Base-by-base conservation (phyloP, 176 grass and related monocot genomes). In the Guadua angustifolia region DNA sequence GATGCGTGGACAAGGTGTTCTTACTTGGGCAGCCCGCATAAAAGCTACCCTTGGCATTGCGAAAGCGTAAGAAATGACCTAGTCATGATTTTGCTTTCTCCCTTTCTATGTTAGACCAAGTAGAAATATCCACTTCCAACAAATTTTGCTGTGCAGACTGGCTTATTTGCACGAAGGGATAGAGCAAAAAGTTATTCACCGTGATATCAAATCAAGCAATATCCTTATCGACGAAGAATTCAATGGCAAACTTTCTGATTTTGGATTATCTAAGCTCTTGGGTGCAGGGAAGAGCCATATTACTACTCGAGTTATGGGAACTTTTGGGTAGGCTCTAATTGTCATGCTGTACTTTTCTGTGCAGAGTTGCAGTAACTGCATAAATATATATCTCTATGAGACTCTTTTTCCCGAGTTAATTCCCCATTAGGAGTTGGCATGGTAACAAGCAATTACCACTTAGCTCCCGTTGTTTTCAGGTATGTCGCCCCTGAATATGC, bases 11-110 rank as follows among this genome's bases (percentile, higher is more conserved):
- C 82, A 86, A 0, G 85, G 94, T 32, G 82, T 88, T 83, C 89
- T 97, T 69, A 92, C 91, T 65, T 97, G 94, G 94, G 94, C n/a
- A n/a, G n/a, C n/a, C n/a, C n/a, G 92, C 5, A 94, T 97, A 85
- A 94, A 97, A 85, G 79, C 94, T 26, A 51, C 94, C 51, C 74
- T 97, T 71, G 87, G 94, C 69, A 94, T 86, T 52, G 89, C 91
- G 9, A 97, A 94, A 82, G 91, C 91, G 91, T 94, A 92, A 87
- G 87, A 78, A 56, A 88, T 59, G 46, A 75, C 55, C 45, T 24
- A 44, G 60, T 77, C 38, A 44, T 44, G 75, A 78, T 38, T 82
- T n/a, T n/a, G n/a, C n/a, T n/a, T 78, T 51, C 1, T 55, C 33
- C 57, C 32, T 59, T 58, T 45, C 15, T 66, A 25, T 81, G 35